Percentiles rank a stretch among this genome's conserved stretches.
phyloP scores from a whole-genome alignment of 208 protist species.

The Trichomonas tenax region DNA sequence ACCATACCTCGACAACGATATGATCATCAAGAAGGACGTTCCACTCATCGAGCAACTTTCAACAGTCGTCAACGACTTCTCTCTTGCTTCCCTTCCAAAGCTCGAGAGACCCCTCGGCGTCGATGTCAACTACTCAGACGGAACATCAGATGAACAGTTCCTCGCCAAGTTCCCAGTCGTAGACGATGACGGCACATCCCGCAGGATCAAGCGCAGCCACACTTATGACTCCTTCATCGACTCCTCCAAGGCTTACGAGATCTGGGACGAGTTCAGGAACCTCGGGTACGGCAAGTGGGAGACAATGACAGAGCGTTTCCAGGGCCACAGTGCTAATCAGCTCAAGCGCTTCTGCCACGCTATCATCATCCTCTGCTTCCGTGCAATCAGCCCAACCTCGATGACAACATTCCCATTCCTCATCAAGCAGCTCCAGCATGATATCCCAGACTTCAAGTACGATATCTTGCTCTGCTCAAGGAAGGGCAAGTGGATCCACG shows the following conservation, averaged over 20 bases:
- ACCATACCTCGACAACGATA: neutral
- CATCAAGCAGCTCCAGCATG: neutral
- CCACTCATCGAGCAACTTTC: neutral
- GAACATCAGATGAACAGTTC: neutral
- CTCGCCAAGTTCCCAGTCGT: neutral
- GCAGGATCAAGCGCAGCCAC: neutral
- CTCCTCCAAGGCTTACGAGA: neutral
- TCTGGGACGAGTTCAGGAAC: neutral
- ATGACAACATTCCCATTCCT: neutral
- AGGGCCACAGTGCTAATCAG: neutral
- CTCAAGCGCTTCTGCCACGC: neutral
- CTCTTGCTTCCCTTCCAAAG: neutral
- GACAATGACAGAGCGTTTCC: neutral
- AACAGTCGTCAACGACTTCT: neutral
- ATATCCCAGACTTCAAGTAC: neutral
- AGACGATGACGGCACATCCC: neutral
- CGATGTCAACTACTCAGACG: neutral
- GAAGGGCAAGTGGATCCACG: neutral
- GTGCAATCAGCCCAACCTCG: neutral
- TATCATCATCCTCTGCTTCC: neutral
- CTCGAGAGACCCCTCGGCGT: neutral
- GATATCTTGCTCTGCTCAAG: neutral
- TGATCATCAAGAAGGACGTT: neutral
- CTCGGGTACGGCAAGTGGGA: neutral
- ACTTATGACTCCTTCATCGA: neutral